Percentiles rank a stretch among this genome's conserved stretches.
Conservation (phyloP, 1,284 basidiomycete species). For the Sphagnurus paluster region DNA sequence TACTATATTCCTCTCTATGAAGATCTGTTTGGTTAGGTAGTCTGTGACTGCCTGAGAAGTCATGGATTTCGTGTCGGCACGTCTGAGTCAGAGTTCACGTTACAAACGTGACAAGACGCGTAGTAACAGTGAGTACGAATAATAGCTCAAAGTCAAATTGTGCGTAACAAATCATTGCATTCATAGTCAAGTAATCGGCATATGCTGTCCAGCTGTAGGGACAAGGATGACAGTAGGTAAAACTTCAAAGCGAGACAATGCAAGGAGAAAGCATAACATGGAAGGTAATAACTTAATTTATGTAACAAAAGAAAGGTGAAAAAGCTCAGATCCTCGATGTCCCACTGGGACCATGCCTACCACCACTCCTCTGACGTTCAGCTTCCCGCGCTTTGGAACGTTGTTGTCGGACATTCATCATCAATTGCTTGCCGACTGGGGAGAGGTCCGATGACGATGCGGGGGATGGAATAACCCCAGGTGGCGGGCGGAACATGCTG, state of each 20-base stretch:
- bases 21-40: constrained; percentile 24
- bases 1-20: constrained; percentile 55
- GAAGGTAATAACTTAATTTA: neutral
- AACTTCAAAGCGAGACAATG: constrained; percentile 3
- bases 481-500: constrained; percentile 33
- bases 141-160: too few relatives aligned
- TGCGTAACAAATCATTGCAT: too few relatives aligned
- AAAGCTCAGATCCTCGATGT: constrained; percentile 2
- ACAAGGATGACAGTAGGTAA: constrained; percentile 4
- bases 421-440: constrained; percentile 62
- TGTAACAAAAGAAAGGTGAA: neutral
- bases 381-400: constrained; percentile 46
- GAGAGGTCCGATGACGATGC: constrained; percentile 74
- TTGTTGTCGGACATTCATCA: constrained; percentile 61
- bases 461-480: constrained; percentile 49
- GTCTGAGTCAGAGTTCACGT: too few relatives aligned
- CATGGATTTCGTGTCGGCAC: constrained; percentile 9
- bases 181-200: too few relatives aligned
- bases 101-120: too few relatives aligned
- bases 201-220: too few relatives aligned
- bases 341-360: constrained; percentile 12
- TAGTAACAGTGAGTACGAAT: too few relatives aligned
- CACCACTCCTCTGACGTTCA: constrained; percentile 24
- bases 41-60: constrained; percentile 17
- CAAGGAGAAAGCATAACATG: constrained; percentile 1